phyloP scores from a whole-genome alignment of 768 basidiomycete genomes.

The Boletus huronensis region DNA sequence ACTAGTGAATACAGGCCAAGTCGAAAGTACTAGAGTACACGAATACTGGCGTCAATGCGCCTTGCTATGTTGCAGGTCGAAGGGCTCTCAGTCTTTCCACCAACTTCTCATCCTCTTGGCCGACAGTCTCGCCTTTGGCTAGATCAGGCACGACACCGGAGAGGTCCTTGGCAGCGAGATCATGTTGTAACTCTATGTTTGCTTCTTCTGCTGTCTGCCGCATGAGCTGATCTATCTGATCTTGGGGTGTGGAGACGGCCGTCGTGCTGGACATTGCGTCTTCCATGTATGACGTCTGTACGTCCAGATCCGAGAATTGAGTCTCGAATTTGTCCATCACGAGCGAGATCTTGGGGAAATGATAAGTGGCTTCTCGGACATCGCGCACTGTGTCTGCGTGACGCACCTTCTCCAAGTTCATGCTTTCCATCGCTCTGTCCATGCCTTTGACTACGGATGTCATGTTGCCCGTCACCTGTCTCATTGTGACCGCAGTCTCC shows the following conservation, averaged over 20 bases:
- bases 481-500: conserved; percentile 98
- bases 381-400: background rate
- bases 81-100: conserved; percentile 88
- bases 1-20: background rate
- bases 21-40: conserved; percentile 10
- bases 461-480: conserved; percentile 95
- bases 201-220: conserved; percentile 96
- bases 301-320: conserved; percentile 95
- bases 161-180: conserved; percentile 66
- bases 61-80: conserved; percentile 61
- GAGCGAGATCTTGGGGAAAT: conserved; percentile 73
- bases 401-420: conserved; percentile 95
- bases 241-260: conserved; percentile 90
- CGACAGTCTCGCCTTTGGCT: conserved; percentile 46
- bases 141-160: conserved; percentile 55
- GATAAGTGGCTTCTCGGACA: background rate
- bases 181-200: conserved; percentile 91
- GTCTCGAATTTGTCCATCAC: conserved; percentile 99
- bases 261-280: conserved; percentile 93
- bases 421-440: conserved; percentile 98
- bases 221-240: conserved; percentile 91
- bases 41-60: background rate
- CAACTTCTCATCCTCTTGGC: conserved; percentile 77
- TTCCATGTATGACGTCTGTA: conserved; percentile 98
- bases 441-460: conserved; percentile 94